These are phyloP conservation scores for Ceratobasidium sp. DNA, from an alignment of 1,284 basidiomycete species.

Conservation along the genomic window DNA sequence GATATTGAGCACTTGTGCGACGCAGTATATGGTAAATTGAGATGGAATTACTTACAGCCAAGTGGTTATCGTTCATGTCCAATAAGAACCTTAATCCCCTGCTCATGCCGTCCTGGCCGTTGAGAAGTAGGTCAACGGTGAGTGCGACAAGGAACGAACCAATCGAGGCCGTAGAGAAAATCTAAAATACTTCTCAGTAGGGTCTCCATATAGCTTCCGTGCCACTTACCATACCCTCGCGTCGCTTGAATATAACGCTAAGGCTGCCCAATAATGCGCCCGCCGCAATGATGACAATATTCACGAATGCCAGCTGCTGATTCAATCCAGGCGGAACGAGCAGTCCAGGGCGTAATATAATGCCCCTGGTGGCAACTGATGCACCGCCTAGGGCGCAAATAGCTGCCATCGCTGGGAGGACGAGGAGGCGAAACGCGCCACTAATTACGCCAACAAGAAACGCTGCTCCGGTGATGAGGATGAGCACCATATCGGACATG, in stretches of 20 bases:
- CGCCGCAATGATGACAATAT: constrained; percentile 18
- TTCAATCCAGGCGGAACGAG: constrained; percentile 25
- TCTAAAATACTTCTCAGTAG: neutral
- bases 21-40: neutral
- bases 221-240: constrained; percentile 18
- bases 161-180: constrained; percentile 17
- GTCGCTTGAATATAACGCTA: constrained; percentile 29
- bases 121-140: constrained; percentile 15
- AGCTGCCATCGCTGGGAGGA: constrained; percentile 16
- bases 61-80: constrained; percentile 33
- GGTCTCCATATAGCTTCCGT: neutral
- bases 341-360: constrained; percentile 29
- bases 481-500: constrained; percentile 31
- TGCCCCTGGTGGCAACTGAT: constrained; percentile 7
- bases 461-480: constrained; percentile 28
- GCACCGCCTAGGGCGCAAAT: constrained; percentile 23
- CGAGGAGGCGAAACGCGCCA: constrained; percentile 18
- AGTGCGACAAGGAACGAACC: constrained; percentile 30
- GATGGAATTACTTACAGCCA: constrained; percentile 8
- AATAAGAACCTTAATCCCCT: constrained; percentile 28
- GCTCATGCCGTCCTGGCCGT: constrained; percentile 35
- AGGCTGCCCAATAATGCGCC: constrained; percentile 13
- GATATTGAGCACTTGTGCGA: neutral
- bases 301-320: constrained; percentile 25
- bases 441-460: constrained; percentile 21